Percentiles rank a stretch among this genome's conserved stretches.
These are phyloP conservation scores for Sclerospora graminicola DNA, from an alignment of 352 stramenopile genomes.

Conservation along the genomic window DNA sequence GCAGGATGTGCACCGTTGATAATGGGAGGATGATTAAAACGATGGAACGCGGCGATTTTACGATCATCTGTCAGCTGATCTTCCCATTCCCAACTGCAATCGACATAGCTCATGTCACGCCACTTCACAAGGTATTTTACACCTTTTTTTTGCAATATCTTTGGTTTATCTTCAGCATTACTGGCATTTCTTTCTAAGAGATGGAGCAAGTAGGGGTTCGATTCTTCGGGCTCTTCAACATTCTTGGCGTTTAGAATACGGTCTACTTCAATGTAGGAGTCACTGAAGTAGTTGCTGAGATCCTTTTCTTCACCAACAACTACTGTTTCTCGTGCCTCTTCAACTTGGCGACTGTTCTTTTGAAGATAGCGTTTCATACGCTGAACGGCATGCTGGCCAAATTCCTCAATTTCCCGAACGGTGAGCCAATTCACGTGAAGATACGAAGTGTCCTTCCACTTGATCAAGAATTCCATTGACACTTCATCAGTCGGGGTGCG, in stretches of 20 bases:
- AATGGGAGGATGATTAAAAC: conserved; percentile 79
- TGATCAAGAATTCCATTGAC: conserved; percentile 96
- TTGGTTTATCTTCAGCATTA: conserved; percentile 30
- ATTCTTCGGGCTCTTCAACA: conserved; percentile 60
- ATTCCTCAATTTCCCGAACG: conserved; percentile 87
- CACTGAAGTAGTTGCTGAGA: conserved; percentile 76
- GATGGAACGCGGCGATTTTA: conserved; percentile 83
- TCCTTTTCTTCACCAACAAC: conserved; percentile 67
- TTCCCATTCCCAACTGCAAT: conserved; percentile 86
- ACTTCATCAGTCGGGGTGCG: conserved; percentile 35
- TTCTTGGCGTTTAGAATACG: conserved; percentile 70
- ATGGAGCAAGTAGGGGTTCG: conserved; percentile 52
- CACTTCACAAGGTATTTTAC: conserved; percentile 91
- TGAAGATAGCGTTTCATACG: conserved; percentile 79
- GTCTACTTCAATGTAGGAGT: conserved; percentile 77
- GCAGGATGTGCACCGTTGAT: conserved; percentile 73
- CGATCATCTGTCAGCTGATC: conserved; percentile 83
- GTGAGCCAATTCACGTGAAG: conserved; percentile 98
- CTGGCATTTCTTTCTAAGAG: conserved; percentile 28
- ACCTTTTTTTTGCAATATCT: conserved; percentile 51
- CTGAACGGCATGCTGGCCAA: conserved; percentile 71
- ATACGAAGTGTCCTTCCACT: conserved; percentile 97
- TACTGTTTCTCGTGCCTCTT: conserved; percentile 64
- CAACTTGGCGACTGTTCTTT: conserved; percentile 78
- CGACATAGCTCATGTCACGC: conserved; percentile 85